phyloP scores from a whole-genome alignment of 2,329 filamentous ascomycete species.

The Chaetoscypha palmicola region DNA sequence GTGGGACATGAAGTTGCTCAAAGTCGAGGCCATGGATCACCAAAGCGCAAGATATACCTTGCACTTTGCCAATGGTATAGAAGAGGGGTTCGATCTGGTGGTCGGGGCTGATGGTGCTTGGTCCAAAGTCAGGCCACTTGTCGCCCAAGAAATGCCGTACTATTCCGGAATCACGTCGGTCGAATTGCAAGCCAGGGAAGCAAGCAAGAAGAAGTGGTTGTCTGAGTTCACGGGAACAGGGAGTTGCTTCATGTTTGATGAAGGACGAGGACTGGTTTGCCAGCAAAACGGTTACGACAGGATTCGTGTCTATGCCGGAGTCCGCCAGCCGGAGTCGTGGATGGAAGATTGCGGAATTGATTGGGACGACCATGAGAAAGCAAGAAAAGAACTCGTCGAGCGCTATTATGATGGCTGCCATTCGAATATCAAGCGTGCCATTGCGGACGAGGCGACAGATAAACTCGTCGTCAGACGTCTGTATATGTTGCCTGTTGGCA shows the following conservation, averaged over 20 bases:
- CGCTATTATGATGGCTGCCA: conserved; percentile 20
- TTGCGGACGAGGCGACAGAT: conserved; percentile 15
- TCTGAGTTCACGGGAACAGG: conserved; percentile 33
- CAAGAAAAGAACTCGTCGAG: conserved; percentile 11
- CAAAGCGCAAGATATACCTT: conserved; percentile 14
- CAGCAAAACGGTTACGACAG: conserved; percentile 38
- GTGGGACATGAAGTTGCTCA: conserved; percentile 34
- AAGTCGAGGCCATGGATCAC: background rate
- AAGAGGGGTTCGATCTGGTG: conserved; percentile 32
- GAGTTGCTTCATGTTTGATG: conserved; percentile 31
- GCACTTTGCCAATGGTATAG: conserved; percentile 14
- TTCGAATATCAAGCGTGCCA: conserved; percentile 17
- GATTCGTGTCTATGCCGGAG: conserved; percentile 27
- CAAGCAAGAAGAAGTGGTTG: conserved; percentile 33
- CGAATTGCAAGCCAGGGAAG: conserved; percentile 24
- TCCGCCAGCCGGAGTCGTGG: conserved; percentile 22
- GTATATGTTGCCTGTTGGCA: conserved; percentile 11
- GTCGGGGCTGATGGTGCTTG: conserved; percentile 38
- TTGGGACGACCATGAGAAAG: conserved; percentile 13
- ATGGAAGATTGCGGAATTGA: conserved; percentile 22
- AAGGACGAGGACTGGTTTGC: conserved; percentile 29
- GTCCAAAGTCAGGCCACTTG: conserved; percentile 33
- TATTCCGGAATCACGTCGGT: conserved; percentile 32
- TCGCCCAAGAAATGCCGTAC: conserved; percentile 30
- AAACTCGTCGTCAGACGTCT: conserved; percentile 23